A percentile compares a stretch with the other conserved stretches of the same genome.
These are phyloP conservation scores for Lycium barbarum DNA, from an alignment of 257 asterid species.

Conservation along the genomic window DNA sequence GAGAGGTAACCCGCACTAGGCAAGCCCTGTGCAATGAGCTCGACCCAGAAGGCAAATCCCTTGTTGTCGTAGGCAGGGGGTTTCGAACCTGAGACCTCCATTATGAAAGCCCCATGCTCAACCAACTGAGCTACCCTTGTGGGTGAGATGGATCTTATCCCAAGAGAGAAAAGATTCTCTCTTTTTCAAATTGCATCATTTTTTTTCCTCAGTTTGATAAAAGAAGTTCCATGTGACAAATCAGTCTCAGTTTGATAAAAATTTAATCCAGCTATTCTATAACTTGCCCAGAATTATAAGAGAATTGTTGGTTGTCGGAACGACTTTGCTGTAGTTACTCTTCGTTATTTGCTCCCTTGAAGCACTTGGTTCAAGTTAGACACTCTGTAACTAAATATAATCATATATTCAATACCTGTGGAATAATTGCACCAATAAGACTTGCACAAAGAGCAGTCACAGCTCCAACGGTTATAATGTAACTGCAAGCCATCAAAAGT, in stretches of 20 bases:
- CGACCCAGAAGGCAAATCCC: too few relatives aligned
- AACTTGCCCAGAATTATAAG: background rate
- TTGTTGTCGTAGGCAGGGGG: too few relatives aligned
- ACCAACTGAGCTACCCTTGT: too few relatives aligned
- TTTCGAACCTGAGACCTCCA: too few relatives aligned
- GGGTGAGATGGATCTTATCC: too few relatives aligned
- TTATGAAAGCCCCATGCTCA: too few relatives aligned
- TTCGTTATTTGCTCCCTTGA: conserved; percentile 14
- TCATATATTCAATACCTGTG: conserved; percentile 40
- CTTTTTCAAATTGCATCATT: background rate
- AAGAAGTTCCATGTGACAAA: background rate
- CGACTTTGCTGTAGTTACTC: background rate
- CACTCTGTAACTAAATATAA: background rate
- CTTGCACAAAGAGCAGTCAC: conserved; percentile 54
- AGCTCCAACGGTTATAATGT: conserved; percentile 47
- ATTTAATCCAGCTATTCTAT: background rate
- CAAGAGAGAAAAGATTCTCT: background rate
- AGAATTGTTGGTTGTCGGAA: background rate
- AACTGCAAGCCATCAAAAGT: conserved; percentile 35
- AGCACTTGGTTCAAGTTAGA: background rate
- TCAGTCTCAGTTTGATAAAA: background rate
- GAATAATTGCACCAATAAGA: conserved; percentile 51
- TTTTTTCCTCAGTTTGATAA: background rate
- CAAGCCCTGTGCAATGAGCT: too few relatives aligned
- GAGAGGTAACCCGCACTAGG: too few relatives aligned